Base-by-base conservation (phyloP, 2,329 filamentous ascomycete genomes). In the Neofusicoccum parvum region DNA sequence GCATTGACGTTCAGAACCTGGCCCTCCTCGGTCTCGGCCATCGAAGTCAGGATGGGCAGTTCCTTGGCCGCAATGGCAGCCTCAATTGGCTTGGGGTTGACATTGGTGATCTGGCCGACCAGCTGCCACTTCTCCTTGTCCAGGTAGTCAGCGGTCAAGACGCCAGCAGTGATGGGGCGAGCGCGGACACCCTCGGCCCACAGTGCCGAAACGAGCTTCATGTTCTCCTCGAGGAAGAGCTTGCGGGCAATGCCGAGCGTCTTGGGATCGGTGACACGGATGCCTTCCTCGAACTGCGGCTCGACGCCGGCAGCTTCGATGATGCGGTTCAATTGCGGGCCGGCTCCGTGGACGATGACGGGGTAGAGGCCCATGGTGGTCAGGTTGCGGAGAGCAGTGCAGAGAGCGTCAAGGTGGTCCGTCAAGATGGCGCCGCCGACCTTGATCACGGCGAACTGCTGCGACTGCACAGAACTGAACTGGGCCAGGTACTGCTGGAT, bases 361-460 rank as follows among this genome's bases (percentile, higher is more conserved):
- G 95, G 95, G 81, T 92, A 97, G 46, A 99, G 86, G 46, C 94
- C 93, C 75, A 98, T 92, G 83, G 96, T 91, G 80, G 96, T 94
- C 58, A 98, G 87, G 80, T 98, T 96, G 34, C 92, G 90, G 66
- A 98, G 85, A 58, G 92, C 94, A 64, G 91, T 90, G 75, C 92
- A 96, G 65, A 99, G 87, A 73, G 94, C 93, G 78, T 97, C 91
- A 65, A 98, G 86, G 79, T 97, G 91, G 76, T 98, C 94, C 67
- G 92, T 96, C 73, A 99, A 86, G 74, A 98, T 97, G 69, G 94
- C 95, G 68, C 94, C 95, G 68, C 94, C 95, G 65, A 98, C 94
- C 84, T 99, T 99, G 80, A 99, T 96, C 56, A 99, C 94, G 70
- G 94, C 94, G 79, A 98, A 99, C 76, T 96, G 93, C 82, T 98